These are phyloP conservation scores for Puccinia sorghi DNA, from an alignment of 1,284 basidiomycete genomes.

Conservation along the genomic window DNA sequence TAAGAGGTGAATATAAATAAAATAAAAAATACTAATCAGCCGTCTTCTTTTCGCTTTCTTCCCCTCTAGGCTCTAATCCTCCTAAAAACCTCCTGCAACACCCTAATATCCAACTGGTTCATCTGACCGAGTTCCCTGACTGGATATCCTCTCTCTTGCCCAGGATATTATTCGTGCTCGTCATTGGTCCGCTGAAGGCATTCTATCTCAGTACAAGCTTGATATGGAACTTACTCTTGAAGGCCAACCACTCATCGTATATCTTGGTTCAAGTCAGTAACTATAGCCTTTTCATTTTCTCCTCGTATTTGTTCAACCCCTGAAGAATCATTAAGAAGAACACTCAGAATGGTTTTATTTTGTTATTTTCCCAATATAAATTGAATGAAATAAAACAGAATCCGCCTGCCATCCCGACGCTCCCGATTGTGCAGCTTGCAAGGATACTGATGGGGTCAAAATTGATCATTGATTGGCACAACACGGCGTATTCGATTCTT, in stretches of 20 bases:
- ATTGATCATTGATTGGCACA: constrained; percentile 98
- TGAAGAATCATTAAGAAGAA: neutral
- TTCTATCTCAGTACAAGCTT: constrained; percentile 36
- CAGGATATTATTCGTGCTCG: constrained; percentile 28
- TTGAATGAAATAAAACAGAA: constrained; percentile 65
- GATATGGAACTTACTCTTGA: constrained; percentile 14
- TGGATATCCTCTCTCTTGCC: constrained; percentile 17
- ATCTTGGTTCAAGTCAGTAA: constrained; percentile 1
- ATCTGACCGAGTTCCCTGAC: constrained; percentile 29
- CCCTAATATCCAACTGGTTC: constrained; percentile 26
- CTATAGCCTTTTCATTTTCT: neutral
- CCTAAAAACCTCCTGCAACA: constrained; percentile 34
- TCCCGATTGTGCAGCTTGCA: constrained; percentile 78
- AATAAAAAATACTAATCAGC: neutral
- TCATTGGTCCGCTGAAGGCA: constrained; percentile 39
- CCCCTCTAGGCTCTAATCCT: constrained; percentile 16
- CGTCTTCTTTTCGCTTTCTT: neutral
- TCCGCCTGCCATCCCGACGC: constrained; percentile 91
- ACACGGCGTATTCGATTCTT: constrained; percentile 90
- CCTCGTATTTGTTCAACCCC: neutral
- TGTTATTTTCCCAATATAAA: neutral
- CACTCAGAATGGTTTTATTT: neutral
- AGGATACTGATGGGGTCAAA: constrained; percentile 70
- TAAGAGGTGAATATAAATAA: neutral
- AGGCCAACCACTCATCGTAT: constrained; percentile 17